These are phyloP conservation scores for Solanum bulbocastanum DNA, from an alignment of 257 asterid genomes.

Conservation along the genomic window DNA sequence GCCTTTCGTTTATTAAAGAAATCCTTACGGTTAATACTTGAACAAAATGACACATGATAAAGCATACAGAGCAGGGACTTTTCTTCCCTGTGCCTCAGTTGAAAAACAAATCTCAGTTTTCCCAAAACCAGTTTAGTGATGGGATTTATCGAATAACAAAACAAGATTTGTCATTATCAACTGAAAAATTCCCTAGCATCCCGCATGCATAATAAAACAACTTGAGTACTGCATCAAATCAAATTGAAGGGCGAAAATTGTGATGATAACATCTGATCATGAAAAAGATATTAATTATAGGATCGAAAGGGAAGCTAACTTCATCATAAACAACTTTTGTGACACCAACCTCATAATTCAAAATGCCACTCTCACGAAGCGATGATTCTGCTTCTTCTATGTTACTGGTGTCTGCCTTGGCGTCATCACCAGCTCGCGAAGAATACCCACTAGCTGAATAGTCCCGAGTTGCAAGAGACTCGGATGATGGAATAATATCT, in stretches of 20 bases:
- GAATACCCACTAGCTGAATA: slow-evolving; percentile 86
- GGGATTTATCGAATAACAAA: not conserved
- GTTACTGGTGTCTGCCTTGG: slow-evolving; percentile 60
- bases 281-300: not conserved
- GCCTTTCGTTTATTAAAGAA: not conserved
- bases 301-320: not conserved
- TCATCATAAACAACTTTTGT: not conserved
- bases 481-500: slow-evolving; percentile 72
- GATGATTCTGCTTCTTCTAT: slow-evolving; percentile 95
- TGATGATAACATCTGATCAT: not conserved
- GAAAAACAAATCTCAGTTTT: not conserved
- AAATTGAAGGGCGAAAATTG: no score
- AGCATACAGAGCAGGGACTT: not conserved
- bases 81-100: not conserved
- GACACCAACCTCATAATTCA: slow-evolving; percentile 75
- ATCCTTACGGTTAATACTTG: not conserved
- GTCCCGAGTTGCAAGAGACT: slow-evolving; percentile 87
- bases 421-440: slow-evolving; percentile 74
- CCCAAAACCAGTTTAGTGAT: not conserved
- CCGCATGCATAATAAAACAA: not conserved
- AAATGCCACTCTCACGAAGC: slow-evolving; percentile 81
- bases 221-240: not conserved
- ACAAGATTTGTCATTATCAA: not conserved
- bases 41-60: not conserved
- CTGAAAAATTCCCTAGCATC: not conserved